phyloP scores from a whole-genome alignment of 2,329 filamentous ascomycete species.

The Aspergillus awamori region DNA sequence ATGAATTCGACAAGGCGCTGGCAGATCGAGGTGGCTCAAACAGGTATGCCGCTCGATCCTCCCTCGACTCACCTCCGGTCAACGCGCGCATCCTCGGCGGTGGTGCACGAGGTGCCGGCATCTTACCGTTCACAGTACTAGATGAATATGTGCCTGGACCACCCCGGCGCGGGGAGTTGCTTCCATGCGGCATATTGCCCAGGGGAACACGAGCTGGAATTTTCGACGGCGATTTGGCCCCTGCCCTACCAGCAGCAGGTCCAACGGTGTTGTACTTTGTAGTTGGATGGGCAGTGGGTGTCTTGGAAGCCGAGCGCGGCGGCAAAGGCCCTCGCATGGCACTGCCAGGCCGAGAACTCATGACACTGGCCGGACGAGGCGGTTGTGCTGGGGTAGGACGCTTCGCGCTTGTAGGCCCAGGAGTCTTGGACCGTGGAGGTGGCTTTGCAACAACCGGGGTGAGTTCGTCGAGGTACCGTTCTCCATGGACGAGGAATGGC shows the following conservation, averaged over 20 bases:
- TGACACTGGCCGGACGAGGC: conserved; percentile 37
- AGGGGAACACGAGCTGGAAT: conserved; percentile 52
- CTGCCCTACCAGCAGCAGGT: conserved; percentile 26
- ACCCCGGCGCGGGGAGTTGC: conserved; percentile 73
- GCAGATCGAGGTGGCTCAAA: conserved; percentile 53
- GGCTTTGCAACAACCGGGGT: conserved; percentile 68
- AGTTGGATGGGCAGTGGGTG: conserved; percentile 47
- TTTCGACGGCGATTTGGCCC: conserved; percentile 51
- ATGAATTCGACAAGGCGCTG: conserved; percentile 52
- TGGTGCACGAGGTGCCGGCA: conserved; percentile 61
- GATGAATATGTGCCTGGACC: conserved; percentile 46
- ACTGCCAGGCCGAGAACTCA: conserved; percentile 32
- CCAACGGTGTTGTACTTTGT: conserved; percentile 44
- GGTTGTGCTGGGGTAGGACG: conserved; percentile 20
- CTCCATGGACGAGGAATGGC: conserved; percentile 89
- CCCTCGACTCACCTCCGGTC: conserved; percentile 55
- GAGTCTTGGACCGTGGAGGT: conserved; percentile 56
- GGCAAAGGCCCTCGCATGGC: conserved; percentile 44
- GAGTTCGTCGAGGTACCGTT: conserved; percentile 86
- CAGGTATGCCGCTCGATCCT: conserved; percentile 37
- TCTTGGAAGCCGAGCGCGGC: conserved; percentile 50
- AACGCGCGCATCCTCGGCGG: conserved; percentile 94
- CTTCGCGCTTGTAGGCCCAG: conserved; percentile 29
- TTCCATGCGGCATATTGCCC: conserved; percentile 53
- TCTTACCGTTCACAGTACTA: conserved; percentile 50